These are phyloP conservation scores for Alopecurus myosuroides DNA, from an alignment of 176 grass and related monocot species.

Conservation along the genomic window DNA sequence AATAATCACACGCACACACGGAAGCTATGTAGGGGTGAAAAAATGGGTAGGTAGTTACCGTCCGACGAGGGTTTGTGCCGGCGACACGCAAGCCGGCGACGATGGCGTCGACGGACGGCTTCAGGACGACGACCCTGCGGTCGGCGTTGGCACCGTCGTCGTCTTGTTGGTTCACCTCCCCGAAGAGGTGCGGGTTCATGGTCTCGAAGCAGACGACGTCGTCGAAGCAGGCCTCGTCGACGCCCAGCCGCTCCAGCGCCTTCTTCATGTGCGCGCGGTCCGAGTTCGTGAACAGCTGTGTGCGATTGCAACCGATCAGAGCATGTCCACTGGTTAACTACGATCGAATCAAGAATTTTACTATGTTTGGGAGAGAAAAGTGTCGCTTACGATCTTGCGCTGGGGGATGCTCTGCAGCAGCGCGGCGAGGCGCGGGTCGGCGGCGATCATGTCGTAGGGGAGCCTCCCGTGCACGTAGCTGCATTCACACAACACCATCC, in stretches of 20 bases:
- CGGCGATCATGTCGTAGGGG: conserved; percentile 63
- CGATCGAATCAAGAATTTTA: neutral
- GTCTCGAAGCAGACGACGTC: conserved; percentile 92
- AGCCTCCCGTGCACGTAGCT: conserved; percentile 91
- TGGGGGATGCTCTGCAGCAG: conserved; percentile 67
- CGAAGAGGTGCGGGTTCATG: conserved; percentile 84
- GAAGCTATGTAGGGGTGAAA: neutral
- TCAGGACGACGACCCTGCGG: conserved; percentile 42
- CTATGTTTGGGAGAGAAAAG: neutral
- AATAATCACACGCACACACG: neutral
- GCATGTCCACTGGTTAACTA: neutral
- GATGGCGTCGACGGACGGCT: conserved; percentile 64
- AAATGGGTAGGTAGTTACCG: conserved; percentile 32
- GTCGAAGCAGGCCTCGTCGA: conserved; percentile 63
- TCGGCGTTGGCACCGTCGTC: neutral
- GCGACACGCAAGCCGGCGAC: conserved; percentile 44
- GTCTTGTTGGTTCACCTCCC: neutral
- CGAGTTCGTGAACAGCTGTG: conserved; percentile 93
- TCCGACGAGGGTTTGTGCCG: conserved; percentile 53
- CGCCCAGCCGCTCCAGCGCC: conserved; percentile 54
- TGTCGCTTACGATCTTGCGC: conserved; percentile 64
- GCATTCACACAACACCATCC: neutral
- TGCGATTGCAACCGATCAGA: accelerated
- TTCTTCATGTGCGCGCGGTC: conserved; percentile 58
- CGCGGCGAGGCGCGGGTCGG: conserved; percentile 52